Percentiles rank a stretch among this genome's conserved stretches.
Evolutionary conservation across 768 basidiomycete genomes (phyloP).

Genomic region (Hypsizygus marmoreus): DNA sequence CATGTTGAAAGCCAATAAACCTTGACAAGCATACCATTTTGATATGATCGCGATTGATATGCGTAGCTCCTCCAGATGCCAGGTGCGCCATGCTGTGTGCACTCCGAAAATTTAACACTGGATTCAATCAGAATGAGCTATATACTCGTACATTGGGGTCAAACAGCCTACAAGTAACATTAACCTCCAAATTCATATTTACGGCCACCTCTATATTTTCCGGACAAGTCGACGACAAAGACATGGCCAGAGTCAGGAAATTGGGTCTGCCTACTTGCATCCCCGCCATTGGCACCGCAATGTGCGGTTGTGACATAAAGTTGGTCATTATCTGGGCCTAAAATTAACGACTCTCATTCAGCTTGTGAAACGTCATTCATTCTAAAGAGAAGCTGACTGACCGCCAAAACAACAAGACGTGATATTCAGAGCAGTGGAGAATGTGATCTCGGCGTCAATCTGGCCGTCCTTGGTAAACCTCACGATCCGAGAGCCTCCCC

Average conservation of each 20-base stretch:
- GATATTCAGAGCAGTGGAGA: slow-evolving; percentile 64
- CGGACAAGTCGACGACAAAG: slow-evolving; percentile 52
- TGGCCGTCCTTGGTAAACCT: slow-evolving; percentile 56
- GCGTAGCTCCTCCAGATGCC: no score
- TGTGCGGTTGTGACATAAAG: slow-evolving; percentile 66
- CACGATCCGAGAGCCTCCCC: slow-evolving; percentile 64
- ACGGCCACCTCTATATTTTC: slow-evolving; percentile 40
- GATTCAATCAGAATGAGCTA: no score
- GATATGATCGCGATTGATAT: no score
- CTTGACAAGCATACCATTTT: no score
- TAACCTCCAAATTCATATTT: slow-evolving; percentile 37
- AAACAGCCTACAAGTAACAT: slow-evolving; percentile 4
- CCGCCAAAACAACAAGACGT: slow-evolving; percentile 76
- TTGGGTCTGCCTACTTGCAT: slow-evolving; percentile 44
- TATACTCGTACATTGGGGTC: not conserved
- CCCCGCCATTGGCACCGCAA: slow-evolving; percentile 59
- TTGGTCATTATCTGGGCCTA: slow-evolving; percentile 62
- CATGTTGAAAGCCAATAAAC: no score
- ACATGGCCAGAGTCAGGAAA: slow-evolving; percentile 60
- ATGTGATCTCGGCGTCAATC: slow-evolving; percentile 56
- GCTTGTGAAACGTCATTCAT: no score
- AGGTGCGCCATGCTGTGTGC: no score
- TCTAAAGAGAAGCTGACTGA: no score
- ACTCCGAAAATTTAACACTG: no score
- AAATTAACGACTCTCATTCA: no score